Evolutionary conservation across 2,329 filamentous ascomycete genomes (phyloP), one percentile per base, ranked within the genome.

Genomic region (Colletotrichum sp.): DNA sequence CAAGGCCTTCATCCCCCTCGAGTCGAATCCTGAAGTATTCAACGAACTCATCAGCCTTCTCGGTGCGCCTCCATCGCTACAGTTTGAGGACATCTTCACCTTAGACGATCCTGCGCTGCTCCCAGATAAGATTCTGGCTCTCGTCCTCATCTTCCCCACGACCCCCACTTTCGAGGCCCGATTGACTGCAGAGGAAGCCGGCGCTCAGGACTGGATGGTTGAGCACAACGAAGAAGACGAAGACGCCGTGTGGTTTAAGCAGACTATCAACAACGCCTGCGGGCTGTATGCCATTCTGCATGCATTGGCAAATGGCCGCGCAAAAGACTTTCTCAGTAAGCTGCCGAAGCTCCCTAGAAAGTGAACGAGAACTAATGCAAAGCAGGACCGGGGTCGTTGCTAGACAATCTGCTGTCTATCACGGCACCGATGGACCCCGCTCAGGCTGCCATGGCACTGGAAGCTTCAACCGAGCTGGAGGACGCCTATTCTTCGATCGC

Each of bases 241-340:
- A 77, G 88, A 90, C n/a, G 91, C 93, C 0, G 83, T 93, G n/a
- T 95, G 93, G 93, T 94, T 93, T 84, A 92, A 91, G 80, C 93
- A 95, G 81, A 95, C 92, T 0, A 95, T 95, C 80, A 88, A 92
- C 77, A 94, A 95, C 80, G 92, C 93, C 3, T 95, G 93, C 80
- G 93, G 93, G 0, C 86, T 95, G 24, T 94, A 94, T 80, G 93
- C 89, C 0, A 85, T 95, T 2, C 82, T 95, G 3, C 93, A 95
- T 82, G 90, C 89, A 5, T 87, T 93, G 3, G 88, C 87, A 63
- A 95, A 95, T 80, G 92, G 92, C 6, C 75, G 75, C 3, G 71
- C 75, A 9, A 76, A 76, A 26, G 75, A 76, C 44, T 76, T 76
- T 36, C 13, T 85, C 83, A 26, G 88, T 84, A 88, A 55, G 87